Base-by-base conservation (phyloP, 352 stramenopile genomes). In the Phytopythium litorale region DNA sequence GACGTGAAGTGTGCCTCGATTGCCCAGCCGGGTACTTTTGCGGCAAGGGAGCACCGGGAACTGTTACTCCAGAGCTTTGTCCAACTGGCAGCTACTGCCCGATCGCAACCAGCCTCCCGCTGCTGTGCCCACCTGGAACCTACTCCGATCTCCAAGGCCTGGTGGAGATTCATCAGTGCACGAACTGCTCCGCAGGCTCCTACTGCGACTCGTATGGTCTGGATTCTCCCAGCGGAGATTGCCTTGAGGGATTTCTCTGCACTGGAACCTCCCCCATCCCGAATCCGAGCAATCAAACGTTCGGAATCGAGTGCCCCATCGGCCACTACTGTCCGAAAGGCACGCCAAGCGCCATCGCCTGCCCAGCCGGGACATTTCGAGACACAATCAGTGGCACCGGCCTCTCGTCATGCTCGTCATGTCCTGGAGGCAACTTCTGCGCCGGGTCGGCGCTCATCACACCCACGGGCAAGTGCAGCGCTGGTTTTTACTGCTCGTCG, bases 171-270 rank as follows among this genome's bases (percentile, higher is more conserved):
- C 64, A 76, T 0, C 84, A 97, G 60, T 98, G 94, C 54, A 75
- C 81, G 25, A 38, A 70, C 21, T 98, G 94, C 69, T 73, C 85
- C 12, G 68, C 78, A 11, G 93, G 93, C 0, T 81, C 71, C 28
- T 98, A 91, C 50, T 98, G 94, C 64, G 91, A 98, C 53, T 87
- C 89, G 18, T 93, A 89, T 53, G 87, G 83, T 1, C 60, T 88
- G 1, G 77, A 64, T 0, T 40, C 51, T 4, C 78, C 75, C 18
- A 91, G 80, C 64, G 81, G 76, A 0, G 67, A 64, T 5, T 93
- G 84, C 56, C 73, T 89, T 11, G 79, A 78, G 61, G 84, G 84
- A 0, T 91, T 88, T 63, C 69, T 91, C 3, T 93, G 84, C 43
- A 51, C 58, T 5, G 78, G 66, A 55, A 79, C 43, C 15, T 96